Conservation (phyloP, 139 green algal species). For the Axilococcus clingmanii region DNA sequence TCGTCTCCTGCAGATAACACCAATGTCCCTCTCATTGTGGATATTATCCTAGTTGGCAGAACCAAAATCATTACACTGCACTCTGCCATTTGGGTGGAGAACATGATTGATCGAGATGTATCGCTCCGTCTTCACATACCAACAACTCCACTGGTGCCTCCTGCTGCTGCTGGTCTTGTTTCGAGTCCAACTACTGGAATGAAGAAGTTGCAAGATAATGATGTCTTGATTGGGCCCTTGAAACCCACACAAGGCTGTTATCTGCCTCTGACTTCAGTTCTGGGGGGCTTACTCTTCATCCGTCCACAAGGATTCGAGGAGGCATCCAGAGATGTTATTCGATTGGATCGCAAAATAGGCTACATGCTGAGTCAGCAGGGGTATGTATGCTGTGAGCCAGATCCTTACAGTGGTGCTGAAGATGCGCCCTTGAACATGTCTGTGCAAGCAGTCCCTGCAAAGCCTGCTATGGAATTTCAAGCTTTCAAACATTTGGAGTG, state of each 20-base stretch:
- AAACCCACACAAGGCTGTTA: conserved; percentile 45
- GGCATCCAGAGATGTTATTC: conserved; percentile 56
- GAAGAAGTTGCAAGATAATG: too few species aligned
- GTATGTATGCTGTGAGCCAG: conserved; percentile 49
- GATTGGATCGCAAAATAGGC: conserved; percentile 32
- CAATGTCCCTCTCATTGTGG: conserved; percentile 56
- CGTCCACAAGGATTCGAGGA: conserved; percentile 37
- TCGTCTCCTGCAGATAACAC: conserved; percentile 41
- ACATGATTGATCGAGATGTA: conserved; percentile 39
- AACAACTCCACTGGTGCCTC: conserved; percentile 40
- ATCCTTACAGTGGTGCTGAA: conserved; percentile 4
- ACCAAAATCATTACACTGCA: conserved; percentile 74
- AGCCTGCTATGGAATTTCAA: conserved; percentile 48
- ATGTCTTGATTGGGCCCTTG: conserved; percentile 34
- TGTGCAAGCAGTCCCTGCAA: conserved; percentile 27
- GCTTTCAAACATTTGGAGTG: conserved; percentile 53
- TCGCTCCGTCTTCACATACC: conserved; percentile 57
- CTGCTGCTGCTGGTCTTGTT: background rate
- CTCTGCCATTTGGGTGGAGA: conserved; percentile 57
- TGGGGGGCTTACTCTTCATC: conserved; percentile 60
- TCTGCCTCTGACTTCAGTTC: conserved; percentile 55
- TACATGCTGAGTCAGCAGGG: conserved; percentile 49
- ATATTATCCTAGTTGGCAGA: conserved; percentile 66
- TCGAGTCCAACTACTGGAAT: background rate
- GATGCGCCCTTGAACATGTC: conserved; percentile 32